Conservation (phyloP, 2,329 filamentous ascomycete species). For the Cladosporium cucumerinum region DNA sequence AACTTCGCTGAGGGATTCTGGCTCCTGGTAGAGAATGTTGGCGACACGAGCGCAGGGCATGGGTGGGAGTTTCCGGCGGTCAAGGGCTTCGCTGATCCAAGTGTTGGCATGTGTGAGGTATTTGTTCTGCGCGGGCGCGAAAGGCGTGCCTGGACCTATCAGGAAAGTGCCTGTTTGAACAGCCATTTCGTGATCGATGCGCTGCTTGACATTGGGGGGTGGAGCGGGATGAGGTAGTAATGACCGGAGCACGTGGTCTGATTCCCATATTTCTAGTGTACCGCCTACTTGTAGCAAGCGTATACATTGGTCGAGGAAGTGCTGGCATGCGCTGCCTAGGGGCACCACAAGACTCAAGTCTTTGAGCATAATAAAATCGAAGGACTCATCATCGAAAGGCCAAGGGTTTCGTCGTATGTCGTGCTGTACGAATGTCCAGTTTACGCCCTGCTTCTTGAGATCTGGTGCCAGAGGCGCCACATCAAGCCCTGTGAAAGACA, state of each 20-base stretch:
- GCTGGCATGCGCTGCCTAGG: slow-evolving; percentile 52
- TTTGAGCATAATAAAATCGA: slow-evolving; percentile 86
- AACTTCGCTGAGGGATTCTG: slow-evolving; percentile 66
- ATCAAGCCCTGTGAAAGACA: slow-evolving; percentile 80
- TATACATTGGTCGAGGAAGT: slow-evolving; percentile 68
- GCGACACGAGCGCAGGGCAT: slow-evolving; percentile 76
- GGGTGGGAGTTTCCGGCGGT: slow-evolving; percentile 64
- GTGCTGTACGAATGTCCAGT: slow-evolving; percentile 85
- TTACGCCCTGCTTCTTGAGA: slow-evolving; percentile 67
- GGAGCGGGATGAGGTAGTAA: slow-evolving; percentile 72
- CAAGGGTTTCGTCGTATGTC: slow-evolving; percentile 73
- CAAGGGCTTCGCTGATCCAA: slow-evolving; percentile 75
- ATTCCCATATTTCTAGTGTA: slow-evolving; percentile 83
- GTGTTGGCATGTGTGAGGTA: slow-evolving; percentile 79
- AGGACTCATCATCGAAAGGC: slow-evolving; percentile 75
- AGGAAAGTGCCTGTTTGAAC: slow-evolving; percentile 74
- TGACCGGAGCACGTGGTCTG: slow-evolving; percentile 78
- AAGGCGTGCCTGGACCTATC: slow-evolving; percentile 77
- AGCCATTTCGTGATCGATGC: slow-evolving; percentile 62
- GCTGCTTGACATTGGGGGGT: slow-evolving; percentile 53
- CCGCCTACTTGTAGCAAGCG: slow-evolving; percentile 76
- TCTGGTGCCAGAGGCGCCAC: slow-evolving; percentile 69
- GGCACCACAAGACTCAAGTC: slow-evolving; percentile 71
- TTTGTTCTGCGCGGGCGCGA: slow-evolving; percentile 75
- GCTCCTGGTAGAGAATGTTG: slow-evolving; percentile 76